phyloP scores from a whole-genome alignment of 345 rosid species.

The Boechera retrofracta region DNA sequence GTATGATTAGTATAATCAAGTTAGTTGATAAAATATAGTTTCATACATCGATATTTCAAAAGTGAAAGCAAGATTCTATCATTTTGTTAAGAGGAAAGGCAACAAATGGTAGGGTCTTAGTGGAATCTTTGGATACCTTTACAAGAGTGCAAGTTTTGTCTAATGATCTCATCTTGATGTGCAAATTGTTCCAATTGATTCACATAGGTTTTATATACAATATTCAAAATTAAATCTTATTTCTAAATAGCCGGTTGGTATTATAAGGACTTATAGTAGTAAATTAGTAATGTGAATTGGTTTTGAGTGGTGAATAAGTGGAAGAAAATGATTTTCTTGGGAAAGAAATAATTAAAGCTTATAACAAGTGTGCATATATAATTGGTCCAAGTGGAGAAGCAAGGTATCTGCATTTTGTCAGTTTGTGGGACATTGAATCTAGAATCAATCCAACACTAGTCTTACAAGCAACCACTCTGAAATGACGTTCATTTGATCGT shows the following conservation, averaged over 20 bases:
- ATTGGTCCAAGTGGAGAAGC: slow-evolving; percentile 46
- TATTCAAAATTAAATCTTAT: not conserved
- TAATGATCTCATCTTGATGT: slow-evolving; percentile 42
- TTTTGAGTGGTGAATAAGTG: not conserved
- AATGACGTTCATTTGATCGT: slow-evolving; percentile 40
- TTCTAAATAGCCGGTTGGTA: slow-evolving; percentile 7
- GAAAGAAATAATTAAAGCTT: not conserved
- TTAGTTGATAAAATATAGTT: slow-evolving; percentile 32
- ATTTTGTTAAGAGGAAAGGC: slow-evolving; percentile 34
- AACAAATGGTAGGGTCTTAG: slow-evolving; percentile 32
- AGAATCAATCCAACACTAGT: slow-evolving; percentile 50
- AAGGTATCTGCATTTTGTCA: slow-evolving; percentile 48
- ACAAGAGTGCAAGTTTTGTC: slow-evolving; percentile 46
- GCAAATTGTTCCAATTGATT: slow-evolving; percentile 21
- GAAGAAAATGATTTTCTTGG: not conserved
- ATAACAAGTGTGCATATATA: slow-evolving; percentile 6
- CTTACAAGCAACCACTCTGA: slow-evolving; percentile 46
- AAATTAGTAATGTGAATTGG: not conserved
- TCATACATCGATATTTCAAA: slow-evolving; percentile 10
- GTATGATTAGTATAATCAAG: slow-evolving; percentile 35
- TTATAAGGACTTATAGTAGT: not conserved
- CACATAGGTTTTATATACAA: not conserved
- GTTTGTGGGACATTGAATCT: slow-evolving; percentile 34
- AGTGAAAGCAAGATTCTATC: slow-evolving; percentile 40
- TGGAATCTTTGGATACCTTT: slow-evolving; percentile 41